Evolutionary conservation across 2,329 filamentous ascomycete species (phyloP), one percentile per base, ranked within the genome.

Genomic region (Chalaropsis thielavioides): DNA sequence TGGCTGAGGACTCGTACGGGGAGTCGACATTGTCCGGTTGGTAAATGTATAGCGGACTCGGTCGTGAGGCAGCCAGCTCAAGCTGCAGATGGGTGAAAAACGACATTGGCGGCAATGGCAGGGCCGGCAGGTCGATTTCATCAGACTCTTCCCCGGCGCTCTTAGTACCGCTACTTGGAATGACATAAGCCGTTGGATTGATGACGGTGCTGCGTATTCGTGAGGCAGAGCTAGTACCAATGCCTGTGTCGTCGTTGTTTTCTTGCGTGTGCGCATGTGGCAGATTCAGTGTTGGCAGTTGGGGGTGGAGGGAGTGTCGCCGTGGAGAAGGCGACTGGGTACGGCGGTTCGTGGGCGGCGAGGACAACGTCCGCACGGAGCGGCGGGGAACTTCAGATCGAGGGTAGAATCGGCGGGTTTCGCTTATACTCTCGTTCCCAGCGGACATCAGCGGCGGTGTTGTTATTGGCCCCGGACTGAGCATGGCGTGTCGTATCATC

Each of bases 1-100:
- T 83, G 38, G 87, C 87, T 24, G 90, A 92, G 3, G 92, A 96
- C 74, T 99, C 94, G 74, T 96, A 97, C 0, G 91, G 90, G 27
- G 78, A 76, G 64, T 86, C 83, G 67, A 74, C 78, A 0, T 79
- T 72, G 58, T 81, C 76, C 0, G 83, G 81, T 67, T 82, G 81
- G 70, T 86, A 79, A 65, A 87, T 86, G 69, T 86, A 86, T n/a
- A 86, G 73, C 6, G 83, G 83, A 60, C 82, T 86, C 3, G 84
- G 84, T 40, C 81, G 77, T 65, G 83, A 79, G 3, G 81, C 82
- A 1, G 84, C 82, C 11, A 87, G 74, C 70, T 87, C 84, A 0
- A 87, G 79, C 70, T 87, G 83, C 1, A 87, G 74, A 62, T 87
- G 79, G 0, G 83, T 86, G 2, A 83, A 83, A 31, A 86, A 78